Conservation (phyloP, 306 rosid genomes). For the Sophora flavescens region DNA sequence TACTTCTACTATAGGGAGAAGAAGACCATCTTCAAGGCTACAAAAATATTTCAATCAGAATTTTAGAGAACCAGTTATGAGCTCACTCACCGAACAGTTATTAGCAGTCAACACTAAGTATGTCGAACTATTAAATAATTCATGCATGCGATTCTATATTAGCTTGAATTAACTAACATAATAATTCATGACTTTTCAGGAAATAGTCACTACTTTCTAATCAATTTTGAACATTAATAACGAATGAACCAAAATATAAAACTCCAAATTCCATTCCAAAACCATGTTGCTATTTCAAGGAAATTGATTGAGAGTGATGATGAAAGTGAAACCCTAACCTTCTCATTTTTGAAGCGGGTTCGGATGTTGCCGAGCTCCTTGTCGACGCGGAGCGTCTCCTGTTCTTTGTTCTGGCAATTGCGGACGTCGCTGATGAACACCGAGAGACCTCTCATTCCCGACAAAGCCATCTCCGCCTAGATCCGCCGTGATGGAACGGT, state of each 20-base stretch:
- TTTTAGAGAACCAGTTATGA: neutral
- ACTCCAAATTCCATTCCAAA: slow-evolving; percentile 1
- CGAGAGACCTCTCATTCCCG: slow-evolving; percentile 84
- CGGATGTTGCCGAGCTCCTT: slow-evolving; percentile 85
- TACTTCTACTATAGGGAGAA: neutral
- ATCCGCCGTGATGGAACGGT: slow-evolving; percentile 55
- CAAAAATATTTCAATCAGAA: slow-evolving; percentile 1
- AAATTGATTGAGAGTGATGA: neutral
- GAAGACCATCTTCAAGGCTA: neutral
- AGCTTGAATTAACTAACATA: too few relatives aligned
- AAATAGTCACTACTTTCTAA: neutral
- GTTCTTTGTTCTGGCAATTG: slow-evolving; percentile 81
- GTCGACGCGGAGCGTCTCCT: slow-evolving; percentile 80
- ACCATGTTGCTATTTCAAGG: neutral
- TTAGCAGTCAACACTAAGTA: neutral
- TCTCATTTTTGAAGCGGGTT: slow-evolving; percentile 79
- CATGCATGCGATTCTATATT: too few relatives aligned
- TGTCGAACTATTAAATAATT: neutral
- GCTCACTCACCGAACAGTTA: slow-evolving; percentile 10
- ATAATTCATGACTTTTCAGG: neutral
- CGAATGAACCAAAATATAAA: neutral
- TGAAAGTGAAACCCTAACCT: slow-evolving; percentile 58
- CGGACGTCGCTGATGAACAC: slow-evolving; percentile 81
- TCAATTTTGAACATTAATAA: neutral
- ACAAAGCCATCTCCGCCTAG: slow-evolving; percentile 73